These are phyloP conservation scores for Colletotrichum tamarilloi DNA, from an alignment of 2,329 filamentous ascomycete species.

Conservation along the genomic window DNA sequence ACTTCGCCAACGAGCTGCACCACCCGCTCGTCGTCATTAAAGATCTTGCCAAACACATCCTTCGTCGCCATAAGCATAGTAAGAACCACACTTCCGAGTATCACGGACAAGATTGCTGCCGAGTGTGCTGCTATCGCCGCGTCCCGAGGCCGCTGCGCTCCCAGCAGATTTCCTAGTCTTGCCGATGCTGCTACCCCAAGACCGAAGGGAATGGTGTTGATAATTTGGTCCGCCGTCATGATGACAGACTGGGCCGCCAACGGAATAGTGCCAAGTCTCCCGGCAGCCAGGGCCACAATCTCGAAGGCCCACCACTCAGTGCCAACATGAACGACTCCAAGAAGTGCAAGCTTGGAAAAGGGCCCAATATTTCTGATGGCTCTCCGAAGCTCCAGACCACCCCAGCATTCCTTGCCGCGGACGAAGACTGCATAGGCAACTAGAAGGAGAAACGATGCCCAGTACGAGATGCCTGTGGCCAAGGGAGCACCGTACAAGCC, in stretches of 20 bases:
- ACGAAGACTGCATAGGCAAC: conserved; percentile 79
- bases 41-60: conserved; percentile 79
- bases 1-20: conserved; percentile 79
- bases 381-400: conserved; percentile 71
- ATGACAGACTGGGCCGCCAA: conserved; percentile 88
- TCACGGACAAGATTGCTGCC: conserved; percentile 77
- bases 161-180: conserved; percentile 83
- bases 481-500: conserved; percentile 84
- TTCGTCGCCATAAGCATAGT: conserved; percentile 76
- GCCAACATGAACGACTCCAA: conserved; percentile 85
- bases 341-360: conserved; percentile 78
- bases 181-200: conserved; percentile 84
- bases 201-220: conserved; percentile 88
- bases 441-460: conserved; percentile 82
- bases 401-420: conserved; percentile 81
- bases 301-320: conserved; percentile 97
- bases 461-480: conserved; percentile 87
- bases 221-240: conserved; percentile 88
- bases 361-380: conserved; percentile 75
- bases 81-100: conserved; percentile 76
- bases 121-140: conserved; percentile 80
- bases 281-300: conserved; percentile 86
- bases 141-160: conserved; percentile 71
- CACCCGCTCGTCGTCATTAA: conserved; percentile 82
- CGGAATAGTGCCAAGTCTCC: conserved; percentile 80